Evolutionary conservation across 2,329 filamentous ascomycete genomes (phyloP).

Genomic region (Colletotrichum simmondsii): DNA sequence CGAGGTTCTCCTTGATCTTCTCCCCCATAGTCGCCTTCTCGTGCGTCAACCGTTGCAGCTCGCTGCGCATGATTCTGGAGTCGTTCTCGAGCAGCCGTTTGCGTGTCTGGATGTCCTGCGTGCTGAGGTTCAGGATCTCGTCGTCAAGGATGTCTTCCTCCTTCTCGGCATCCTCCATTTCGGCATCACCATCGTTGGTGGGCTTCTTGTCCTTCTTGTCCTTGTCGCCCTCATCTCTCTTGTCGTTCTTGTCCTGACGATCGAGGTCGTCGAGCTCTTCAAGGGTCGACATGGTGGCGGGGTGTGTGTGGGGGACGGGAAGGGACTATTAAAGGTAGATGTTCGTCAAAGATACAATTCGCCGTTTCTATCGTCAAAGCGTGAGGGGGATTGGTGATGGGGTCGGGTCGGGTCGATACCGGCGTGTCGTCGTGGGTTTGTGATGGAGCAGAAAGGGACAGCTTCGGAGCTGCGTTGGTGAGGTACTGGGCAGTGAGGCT

Average conservation of each 20-base stretch:
- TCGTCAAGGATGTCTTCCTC: conserved; percentile 88
- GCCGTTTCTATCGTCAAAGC: conserved; percentile 8
- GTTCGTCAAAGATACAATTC: neutral
- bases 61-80: conserved; percentile 98
- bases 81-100: conserved; percentile 96
- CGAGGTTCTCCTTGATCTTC: conserved; percentile 98
- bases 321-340: conserved; percentile 7
- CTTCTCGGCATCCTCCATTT: conserved; percentile 87
- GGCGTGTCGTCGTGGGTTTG: conserved; percentile 20
- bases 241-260: conserved; percentile 81
- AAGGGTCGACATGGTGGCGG: conserved; percentile 80
- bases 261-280: conserved; percentile 93
- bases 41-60: conserved; percentile 91
- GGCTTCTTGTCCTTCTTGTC: conserved; percentile 52
- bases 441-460: conserved; percentile 34
- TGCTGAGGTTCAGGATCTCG: conserved; percentile 92
- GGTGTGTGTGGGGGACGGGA: neutral
- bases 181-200: conserved; percentile 74
- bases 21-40: conserved; percentile 97
- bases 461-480: conserved; percentile 34
- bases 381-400: conserved; percentile 4
- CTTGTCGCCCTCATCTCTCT: conserved; percentile 51
- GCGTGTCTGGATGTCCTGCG: conserved; percentile 92
- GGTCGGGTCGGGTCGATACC: neutral
- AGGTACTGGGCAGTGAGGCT: conserved; percentile 22